These are phyloP conservation scores for Apophysomyces ossiformis DNA, from an alignment of 371 early-diverging fungal genomes.

Conservation along the genomic window DNA sequence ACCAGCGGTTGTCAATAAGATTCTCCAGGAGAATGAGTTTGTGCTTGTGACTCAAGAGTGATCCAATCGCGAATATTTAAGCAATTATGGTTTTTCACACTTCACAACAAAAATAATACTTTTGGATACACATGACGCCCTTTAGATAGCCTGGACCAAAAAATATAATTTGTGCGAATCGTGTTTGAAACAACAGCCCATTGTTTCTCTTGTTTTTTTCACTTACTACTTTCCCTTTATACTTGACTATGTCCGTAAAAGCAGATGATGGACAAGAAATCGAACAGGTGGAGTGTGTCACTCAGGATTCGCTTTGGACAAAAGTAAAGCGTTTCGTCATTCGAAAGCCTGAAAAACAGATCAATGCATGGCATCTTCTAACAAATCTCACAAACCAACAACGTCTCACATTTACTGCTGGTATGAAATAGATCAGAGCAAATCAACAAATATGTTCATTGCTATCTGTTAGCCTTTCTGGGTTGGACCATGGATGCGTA, in stretches of 20 bases:
- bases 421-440: slow-evolving; percentile 15
- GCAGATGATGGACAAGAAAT: not conserved
- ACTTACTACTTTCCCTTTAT: slow-evolving; percentile 1
- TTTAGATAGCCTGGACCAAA: not conserved
- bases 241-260: slow-evolving; percentile 1
- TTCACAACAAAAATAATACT: not conserved
- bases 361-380: slow-evolving; percentile 31
- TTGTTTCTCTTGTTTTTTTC: slow-evolving; percentile 10
- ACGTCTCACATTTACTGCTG: slow-evolving; percentile 40
- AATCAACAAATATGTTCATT: not conserved
- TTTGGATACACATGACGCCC: not conserved
- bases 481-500: slow-evolving; percentile 75
- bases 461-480: slow-evolving; percentile 46
- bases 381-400: slow-evolving; percentile 35
- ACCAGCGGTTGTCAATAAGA: not conserved
- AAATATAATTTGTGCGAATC: not conserved
- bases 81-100: not conserved
- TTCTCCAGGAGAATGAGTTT: not conserved
- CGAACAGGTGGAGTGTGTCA: slow-evolving; percentile 25
- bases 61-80: slow-evolving; percentile 28
- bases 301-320: slow-evolving; percentile 47
- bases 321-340: slow-evolving; percentile 46
- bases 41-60: slow-evolving; percentile 25
- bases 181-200: not conserved
- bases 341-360: slow-evolving; percentile 31